These are phyloP conservation scores for Sporothrix pseudoabietina DNA, from an alignment of 2,329 filamentous ascomycete genomes.

Conservation along the genomic window DNA sequence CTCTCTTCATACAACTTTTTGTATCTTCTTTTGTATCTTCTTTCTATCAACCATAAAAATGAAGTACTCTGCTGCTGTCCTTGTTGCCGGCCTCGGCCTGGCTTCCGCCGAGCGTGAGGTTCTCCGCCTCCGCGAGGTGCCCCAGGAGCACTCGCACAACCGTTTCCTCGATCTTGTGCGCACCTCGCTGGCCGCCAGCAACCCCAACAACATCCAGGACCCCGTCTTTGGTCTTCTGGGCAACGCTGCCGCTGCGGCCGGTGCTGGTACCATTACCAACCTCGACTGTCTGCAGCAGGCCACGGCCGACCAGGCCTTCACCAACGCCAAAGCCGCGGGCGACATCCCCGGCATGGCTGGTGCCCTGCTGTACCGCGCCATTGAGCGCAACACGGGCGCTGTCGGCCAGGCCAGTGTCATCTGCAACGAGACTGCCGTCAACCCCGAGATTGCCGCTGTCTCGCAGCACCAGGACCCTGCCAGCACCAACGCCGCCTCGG, in stretches of 20 bases:
- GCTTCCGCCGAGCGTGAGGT: constrained; percentile 30
- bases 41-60: constrained; percentile 27
- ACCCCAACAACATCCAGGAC: constrained; percentile 52
- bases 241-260: constrained; percentile 44
- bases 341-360: constrained; percentile 56
- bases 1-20: neutral
- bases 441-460: constrained; percentile 66
- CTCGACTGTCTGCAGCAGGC: constrained; percentile 62
- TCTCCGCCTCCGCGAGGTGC: constrained; percentile 49
- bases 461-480: constrained; percentile 70
- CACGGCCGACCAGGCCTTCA: constrained; percentile 62
- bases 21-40: constrained; percentile 11
- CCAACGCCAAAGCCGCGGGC: constrained; percentile 59
- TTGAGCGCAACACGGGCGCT: constrained; percentile 62
- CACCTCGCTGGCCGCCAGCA: constrained; percentile 47
- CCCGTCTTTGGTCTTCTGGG: constrained; percentile 55
- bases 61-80: constrained; percentile 32
- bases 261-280: constrained; percentile 44
- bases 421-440: constrained; percentile 59
- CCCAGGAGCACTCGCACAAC: constrained; percentile 56
- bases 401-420: constrained; percentile 60
- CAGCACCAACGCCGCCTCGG: constrained; percentile 52
- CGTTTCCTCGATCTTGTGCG: constrained; percentile 47
- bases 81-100: constrained; percentile 31
- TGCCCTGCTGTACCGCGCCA: constrained; percentile 56